phyloP scores from a whole-genome alignment of 2,329 filamentous ascomycete species.

The Lithohypha guttulata region DNA sequence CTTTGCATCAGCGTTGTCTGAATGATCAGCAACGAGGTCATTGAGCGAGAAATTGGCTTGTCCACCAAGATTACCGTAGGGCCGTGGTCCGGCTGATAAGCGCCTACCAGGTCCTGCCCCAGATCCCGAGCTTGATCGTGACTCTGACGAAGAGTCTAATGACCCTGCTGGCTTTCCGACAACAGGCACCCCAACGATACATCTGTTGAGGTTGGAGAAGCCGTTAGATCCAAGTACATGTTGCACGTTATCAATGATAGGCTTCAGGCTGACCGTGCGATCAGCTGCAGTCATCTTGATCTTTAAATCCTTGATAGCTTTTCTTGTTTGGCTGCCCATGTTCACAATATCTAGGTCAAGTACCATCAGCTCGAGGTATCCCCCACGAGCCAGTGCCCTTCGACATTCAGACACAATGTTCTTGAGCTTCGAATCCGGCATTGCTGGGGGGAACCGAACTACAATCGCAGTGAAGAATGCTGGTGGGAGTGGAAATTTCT shows the following conservation, averaged over 20 bases:
- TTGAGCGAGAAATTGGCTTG: constrained; percentile 40
- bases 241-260: constrained; percentile 39
- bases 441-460: constrained; percentile 37
- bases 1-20: constrained; percentile 63
- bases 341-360: constrained; percentile 42
- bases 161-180: constrained; percentile 35
- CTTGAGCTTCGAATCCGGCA: constrained; percentile 32
- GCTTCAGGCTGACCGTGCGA: constrained; percentile 35
- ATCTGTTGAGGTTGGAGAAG: constrained; percentile 39
- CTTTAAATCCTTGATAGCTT: constrained; percentile 36
- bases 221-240: constrained; percentile 34
- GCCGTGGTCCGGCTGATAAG: constrained; percentile 23
- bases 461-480: constrained; percentile 37
- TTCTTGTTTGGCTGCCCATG: constrained; percentile 37
- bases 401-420: constrained; percentile 40
- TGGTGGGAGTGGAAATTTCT: constrained; percentile 37
- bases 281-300: constrained; percentile 35
- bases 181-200: constrained; percentile 39
- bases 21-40: constrained; percentile 62
- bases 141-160: constrained; percentile 28
- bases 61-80: constrained; percentile 14
- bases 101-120: constrained; percentile 17
- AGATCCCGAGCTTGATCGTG: constrained; percentile 25
- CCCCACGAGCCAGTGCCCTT: constrained; percentile 38
- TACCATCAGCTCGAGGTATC: constrained; percentile 39